Evolutionary conservation across 768 basidiomycete species (phyloP), one percentile per base, ranked within the genome.

Genomic region (Dacryopinax spathularia): DNA sequence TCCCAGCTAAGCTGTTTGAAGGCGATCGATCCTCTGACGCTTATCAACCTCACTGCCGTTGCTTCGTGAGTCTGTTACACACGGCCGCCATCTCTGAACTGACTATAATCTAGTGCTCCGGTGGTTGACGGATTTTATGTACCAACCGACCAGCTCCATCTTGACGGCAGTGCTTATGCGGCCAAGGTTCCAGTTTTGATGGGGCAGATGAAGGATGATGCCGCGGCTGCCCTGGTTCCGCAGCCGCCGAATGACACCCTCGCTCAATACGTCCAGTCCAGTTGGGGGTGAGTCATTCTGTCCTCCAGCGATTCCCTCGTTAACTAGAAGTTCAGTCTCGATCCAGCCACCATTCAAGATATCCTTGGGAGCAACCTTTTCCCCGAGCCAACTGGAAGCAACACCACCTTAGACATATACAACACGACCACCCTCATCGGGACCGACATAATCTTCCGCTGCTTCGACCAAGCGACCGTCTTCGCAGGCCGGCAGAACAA

Each of bases 191-290:
- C 79, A 62, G 74, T 78, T 39, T 74, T 82, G 65, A 77, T 78
- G 65, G 81, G 81, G 0, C 77, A 76, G 74, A 80, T 80, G 77
- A 71, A 77, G 20, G 79, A 80, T 63, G 81, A 82, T 66, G 81
- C 80, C 0, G 72, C 78, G 0, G 76, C 78, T 37, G 79, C 81
- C 66, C 72, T 77, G 29, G 75, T 76, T 1, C 75, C 73, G 61
- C 77, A 77, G 10, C n/a, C 41, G n/a, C n/a, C n/a, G n/a, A n/a
- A n/a, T n/a, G n/a, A n/a, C n/a, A n/a, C n/a, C n/a, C n/a, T n/a
- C n/a, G n/a, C n/a, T n/a, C n/a, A n/a, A n/a, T n/a, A n/a, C n/a
- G n/a, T n/a, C n/a, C n/a, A n/a, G n/a, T n/a, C n/a, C n/a, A n/a
- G n/a, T n/a, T n/a, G n/a, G n/a, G n/a, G n/a, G n/a, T n/a, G n/a